Evolutionary conservation across 768 basidiomycete species (phyloP).

Genomic region (Glaciozyma antarctica): DNA sequence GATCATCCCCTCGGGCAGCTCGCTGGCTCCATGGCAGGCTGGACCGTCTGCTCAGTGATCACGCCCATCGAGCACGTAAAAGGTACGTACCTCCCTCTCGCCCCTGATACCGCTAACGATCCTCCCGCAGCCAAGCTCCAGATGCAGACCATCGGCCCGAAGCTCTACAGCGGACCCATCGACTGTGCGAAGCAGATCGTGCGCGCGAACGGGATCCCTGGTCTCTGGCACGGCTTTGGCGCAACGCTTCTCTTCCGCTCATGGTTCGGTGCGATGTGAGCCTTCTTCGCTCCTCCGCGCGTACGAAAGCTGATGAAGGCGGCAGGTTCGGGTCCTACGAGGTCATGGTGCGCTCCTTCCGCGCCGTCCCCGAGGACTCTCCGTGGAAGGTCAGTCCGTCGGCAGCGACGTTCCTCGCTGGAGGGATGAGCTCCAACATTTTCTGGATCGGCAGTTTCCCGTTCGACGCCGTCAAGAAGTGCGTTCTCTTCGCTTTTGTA

Average conservation of each 20-base stretch:
- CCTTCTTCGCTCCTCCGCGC: constrained; percentile 37
- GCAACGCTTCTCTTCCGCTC: constrained; percentile 63
- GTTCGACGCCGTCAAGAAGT: constrained; percentile 78
- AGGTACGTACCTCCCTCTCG: constrained; percentile 42
- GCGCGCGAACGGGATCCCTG: constrained; percentile 52
- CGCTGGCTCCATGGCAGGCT: constrained; percentile 59
- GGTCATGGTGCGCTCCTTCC: constrained; percentile 2
- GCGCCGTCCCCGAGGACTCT: background rate
- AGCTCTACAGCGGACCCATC: constrained; percentile 9
- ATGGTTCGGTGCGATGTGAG: constrained; percentile 47
- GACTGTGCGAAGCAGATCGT: constrained; percentile 60
- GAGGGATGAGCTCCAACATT: background rate
- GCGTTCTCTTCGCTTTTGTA: constrained; percentile 28
- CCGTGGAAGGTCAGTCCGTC: constrained; percentile 52
- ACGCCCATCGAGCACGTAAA: constrained; percentile 73
- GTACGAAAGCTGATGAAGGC: constrained; percentile 34
- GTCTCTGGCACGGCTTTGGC: constrained; percentile 66
- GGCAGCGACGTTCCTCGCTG: constrained; percentile 56
- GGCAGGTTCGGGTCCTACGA: constrained; percentile 17
- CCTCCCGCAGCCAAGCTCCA: constrained; percentile 52
- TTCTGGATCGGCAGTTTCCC: constrained; percentile 47
- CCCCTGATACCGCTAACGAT: constrained; percentile 14
- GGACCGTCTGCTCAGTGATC: constrained; percentile 61
- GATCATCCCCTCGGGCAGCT: constrained; percentile 36
- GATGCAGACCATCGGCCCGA: constrained; percentile 46